Conservation (phyloP, 2,329 filamentous ascomycete species). For the Hymenoscyphus repandus region DNA sequence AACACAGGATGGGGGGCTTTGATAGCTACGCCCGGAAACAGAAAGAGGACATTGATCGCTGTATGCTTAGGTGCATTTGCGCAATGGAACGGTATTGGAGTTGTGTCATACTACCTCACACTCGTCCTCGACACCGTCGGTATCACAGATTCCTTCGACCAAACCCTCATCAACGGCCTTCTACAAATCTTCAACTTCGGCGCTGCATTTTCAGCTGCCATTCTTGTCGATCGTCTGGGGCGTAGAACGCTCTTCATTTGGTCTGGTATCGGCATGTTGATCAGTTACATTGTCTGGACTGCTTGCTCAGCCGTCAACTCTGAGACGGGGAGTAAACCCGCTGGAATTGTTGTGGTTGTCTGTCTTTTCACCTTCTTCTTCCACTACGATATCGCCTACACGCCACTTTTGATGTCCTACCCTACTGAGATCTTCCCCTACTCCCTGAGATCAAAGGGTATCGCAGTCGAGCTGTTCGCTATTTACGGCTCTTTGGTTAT, state of each 20-base stretch:
- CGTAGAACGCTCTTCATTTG: conserved; percentile 19
- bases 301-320: conserved; percentile 43
- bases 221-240: conserved; percentile 25
- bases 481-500: conserved; percentile 12
- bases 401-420: conserved; percentile 52
- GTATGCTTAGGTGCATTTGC: background rate
- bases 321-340: conserved; percentile 37
- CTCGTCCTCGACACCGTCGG: conserved; percentile 26
- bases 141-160: conserved; percentile 13
- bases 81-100: conserved; percentile 4
- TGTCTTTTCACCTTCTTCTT: conserved; percentile 56
- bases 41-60: conserved; percentile 3
- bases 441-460: conserved; percentile 39
- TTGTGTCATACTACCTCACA: conserved; percentile 33
- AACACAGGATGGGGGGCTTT: conserved; percentile 27
- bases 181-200: conserved; percentile 39
- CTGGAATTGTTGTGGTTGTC: conserved; percentile 48
- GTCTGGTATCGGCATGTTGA: conserved; percentile 19
- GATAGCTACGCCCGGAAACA: conserved; percentile 7
- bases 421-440: conserved; percentile 55
- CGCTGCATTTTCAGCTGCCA: conserved; percentile 40
- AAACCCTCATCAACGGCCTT: conserved; percentile 28
- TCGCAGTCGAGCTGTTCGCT: conserved; percentile 12
- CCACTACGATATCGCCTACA: conserved; percentile 57
- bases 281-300: conserved; percentile 28